Base-by-base conservation (phyloP, 305 asterid genomes). In the Andrographis paniculata region DNA sequence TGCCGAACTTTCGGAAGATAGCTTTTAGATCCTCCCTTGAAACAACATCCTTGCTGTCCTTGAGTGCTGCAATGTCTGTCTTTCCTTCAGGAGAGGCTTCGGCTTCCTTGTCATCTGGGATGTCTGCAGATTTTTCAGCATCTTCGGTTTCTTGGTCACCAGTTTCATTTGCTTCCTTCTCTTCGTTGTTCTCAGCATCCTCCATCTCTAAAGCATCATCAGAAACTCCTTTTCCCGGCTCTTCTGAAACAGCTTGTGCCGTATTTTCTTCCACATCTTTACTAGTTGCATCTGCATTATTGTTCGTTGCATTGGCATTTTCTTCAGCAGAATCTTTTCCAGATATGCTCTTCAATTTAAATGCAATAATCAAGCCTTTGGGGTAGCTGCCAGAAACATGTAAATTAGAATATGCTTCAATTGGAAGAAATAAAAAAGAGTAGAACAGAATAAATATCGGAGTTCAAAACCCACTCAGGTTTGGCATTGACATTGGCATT, bases 1-100 rank as follows among this genome's bases (percentile, higher is more conserved):
- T 63, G 50, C 99, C 99, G 60, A 77, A 92, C 55, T 79, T 81
- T 48, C 62, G 65, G 66, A 92, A 82, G 58, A 82, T 51, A 16
- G 51, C 47, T 73, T 70, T 87, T n/a, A 92, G 68, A 64, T 92
- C 99, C 73, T 92, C 99, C 54, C 99, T 87, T 55, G 74, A 45
- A 52, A 92, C 94, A 46, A 84, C 75, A 58, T 92, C 81, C 59
- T 75, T 76, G 70, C 79, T 71, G 69, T 77, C 78, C 71, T 44
- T 81, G 71, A 67, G 74, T 20, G 72, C 61, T 17, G 62, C 73
- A 55, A 62, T 14, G 16, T 43, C 58, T 35, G 45, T 31, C 60
- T 65, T 81, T 59, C 58, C 76, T 70, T 68, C 77, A 9, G 49
- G 56, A 6, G 71, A 22, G 58, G 59, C 66, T 52, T 62, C 60